phyloP scores from a whole-genome alignment of 306 rosid species.

The Malus asiatica region DNA sequence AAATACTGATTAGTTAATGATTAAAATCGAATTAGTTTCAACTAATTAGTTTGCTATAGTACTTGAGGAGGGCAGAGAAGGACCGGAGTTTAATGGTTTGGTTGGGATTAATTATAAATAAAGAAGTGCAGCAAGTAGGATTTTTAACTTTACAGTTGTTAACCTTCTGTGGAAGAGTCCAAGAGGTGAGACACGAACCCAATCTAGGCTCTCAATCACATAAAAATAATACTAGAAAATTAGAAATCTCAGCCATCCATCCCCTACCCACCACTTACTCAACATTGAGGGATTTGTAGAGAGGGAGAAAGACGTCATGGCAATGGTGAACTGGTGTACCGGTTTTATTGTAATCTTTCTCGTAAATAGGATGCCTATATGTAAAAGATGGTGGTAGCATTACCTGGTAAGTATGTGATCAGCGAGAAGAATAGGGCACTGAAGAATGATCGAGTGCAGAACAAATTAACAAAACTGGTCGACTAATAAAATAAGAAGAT shows the following conservation, averaged over 20 bases:
- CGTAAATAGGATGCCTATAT: neutral
- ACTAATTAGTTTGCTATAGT: neutral
- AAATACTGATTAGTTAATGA: neutral
- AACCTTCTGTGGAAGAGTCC: neutral
- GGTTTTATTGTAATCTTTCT: neutral
- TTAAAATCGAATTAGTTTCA: neutral
- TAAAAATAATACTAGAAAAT: neutral
- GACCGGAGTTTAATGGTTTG: neutral
- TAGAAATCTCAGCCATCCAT: neutral
- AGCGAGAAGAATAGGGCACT: neutral
- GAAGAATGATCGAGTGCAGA: neutral
- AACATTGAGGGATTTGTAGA: neutral
- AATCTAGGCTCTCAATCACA: neutral
- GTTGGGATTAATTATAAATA: neutral
- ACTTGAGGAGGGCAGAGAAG: neutral
- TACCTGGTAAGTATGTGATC: neutral
- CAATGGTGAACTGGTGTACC: neutral
- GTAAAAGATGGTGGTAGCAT: neutral
- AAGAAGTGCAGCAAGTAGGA: too few relatives aligned
- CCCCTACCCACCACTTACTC: neutral
- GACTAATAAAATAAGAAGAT: neutral
- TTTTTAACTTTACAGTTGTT: neutral
- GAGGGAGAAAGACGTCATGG: neutral
- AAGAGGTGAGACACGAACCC: neutral
- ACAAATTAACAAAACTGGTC: neutral